phyloP scores from a whole-genome alignment of 106 monocot genomes.

The Platanthera zijinensis region DNA sequence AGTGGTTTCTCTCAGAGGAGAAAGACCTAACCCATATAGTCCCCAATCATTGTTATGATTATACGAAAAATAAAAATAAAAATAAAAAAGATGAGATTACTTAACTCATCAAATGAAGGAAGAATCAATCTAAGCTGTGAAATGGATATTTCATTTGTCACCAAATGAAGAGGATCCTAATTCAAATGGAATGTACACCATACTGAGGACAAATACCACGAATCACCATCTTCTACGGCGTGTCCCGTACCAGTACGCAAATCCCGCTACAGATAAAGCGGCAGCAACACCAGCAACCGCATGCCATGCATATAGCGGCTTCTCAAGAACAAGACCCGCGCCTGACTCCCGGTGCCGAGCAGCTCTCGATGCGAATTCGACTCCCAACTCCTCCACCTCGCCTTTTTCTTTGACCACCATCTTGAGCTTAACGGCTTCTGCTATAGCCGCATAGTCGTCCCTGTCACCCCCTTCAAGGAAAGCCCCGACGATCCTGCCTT shows the following conservation, averaged over 20 bases:
- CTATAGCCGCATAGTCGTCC: slow-evolving; percentile 81
- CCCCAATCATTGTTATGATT: no score
- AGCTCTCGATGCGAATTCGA: slow-evolving; percentile 47
- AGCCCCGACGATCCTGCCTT: slow-evolving; percentile 53
- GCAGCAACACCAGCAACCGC: slow-evolving; percentile 55
- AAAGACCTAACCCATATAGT: no score
- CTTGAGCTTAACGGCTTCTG: slow-evolving; percentile 43
- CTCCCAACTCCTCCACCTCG: slow-evolving; percentile 55
- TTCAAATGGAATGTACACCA: no score
- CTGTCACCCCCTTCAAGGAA: slow-evolving; percentile 79
- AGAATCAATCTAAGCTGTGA: no score
- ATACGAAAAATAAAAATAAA: no score
- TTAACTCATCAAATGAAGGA: no score
- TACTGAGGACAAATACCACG: no score
- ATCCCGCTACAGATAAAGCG: slow-evolving; percentile 47
- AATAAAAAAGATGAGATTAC: no score
- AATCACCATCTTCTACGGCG: slow-evolving; percentile 52
- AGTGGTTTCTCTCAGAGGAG: no score
- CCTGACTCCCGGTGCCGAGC: slow-evolving; percentile 15
- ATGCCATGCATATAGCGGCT: slow-evolving; percentile 40
- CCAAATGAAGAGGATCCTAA: no score
- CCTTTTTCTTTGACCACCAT: slow-evolving; percentile 19
- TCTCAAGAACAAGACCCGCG: slow-evolving; percentile 22
- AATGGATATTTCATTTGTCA: no score
- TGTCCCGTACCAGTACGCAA: slow-evolving; percentile 78